phyloP scores from a whole-genome alignment of 352 stramenopile species.

The Globisporangium camurandrum region DNA sequence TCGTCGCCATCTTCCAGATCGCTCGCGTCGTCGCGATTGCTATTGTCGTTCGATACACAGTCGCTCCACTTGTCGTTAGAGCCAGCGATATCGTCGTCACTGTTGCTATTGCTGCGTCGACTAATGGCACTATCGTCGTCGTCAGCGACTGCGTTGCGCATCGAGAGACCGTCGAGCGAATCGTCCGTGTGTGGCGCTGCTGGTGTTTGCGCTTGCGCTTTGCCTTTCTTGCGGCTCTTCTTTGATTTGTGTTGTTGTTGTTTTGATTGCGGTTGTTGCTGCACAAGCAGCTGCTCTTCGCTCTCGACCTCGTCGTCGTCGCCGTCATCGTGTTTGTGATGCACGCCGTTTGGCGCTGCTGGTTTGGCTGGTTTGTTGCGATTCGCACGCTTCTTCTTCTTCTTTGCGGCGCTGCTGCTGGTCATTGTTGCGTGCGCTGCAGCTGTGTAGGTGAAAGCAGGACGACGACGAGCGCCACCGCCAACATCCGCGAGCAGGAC shows the following conservation, averaged over 20 bases:
- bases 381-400: slow-evolving; percentile 11
- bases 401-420: slow-evolving; percentile 1
- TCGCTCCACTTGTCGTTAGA: slow-evolving; percentile 20
- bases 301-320: slow-evolving; percentile 8
- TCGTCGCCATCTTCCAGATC: slow-evolving; percentile 39
- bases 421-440: neutral
- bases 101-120: slow-evolving; percentile 19
- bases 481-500: neutral
- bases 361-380: neutral
- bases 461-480: too few species aligned
- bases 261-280: slow-evolving; percentile 1
- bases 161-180: slow-evolving; percentile 14
- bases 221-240: slow-evolving; percentile 7
- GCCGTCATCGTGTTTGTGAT: slow-evolving; percentile 1
- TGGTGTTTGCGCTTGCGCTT: neutral
- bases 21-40: slow-evolving; percentile 6
- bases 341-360: too few species aligned
- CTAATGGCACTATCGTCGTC: slow-evolving; percentile 30
- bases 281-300: slow-evolving; percentile 6
- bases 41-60: too few species aligned
- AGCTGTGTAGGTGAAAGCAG: neutral
- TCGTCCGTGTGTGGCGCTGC: neutral
- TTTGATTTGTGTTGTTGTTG: neutral
- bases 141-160: slow-evolving; percentile 21
- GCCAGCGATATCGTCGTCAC: slow-evolving; percentile 17